Base-by-base conservation (phyloP, 257 asterid species). In the Fraxinus anomala region DNA sequence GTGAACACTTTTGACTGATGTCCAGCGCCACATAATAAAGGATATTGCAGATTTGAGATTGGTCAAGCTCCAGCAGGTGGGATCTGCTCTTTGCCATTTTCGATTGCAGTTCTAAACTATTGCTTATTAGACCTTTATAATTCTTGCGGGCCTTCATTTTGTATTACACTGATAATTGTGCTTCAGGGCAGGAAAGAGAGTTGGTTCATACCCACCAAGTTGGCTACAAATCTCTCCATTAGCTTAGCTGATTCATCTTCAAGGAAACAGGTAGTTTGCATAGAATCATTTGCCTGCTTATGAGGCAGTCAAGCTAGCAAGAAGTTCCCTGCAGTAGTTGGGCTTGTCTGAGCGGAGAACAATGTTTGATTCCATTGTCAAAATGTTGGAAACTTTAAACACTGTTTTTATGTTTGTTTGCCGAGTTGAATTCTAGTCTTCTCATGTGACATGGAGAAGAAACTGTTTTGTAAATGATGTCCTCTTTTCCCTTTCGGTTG, bases 131-230 rank as follows among this genome's bases (percentile, higher is more conserved):
- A 63, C 17, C 69, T 33, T 78, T 34, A 69, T 39, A n/a, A n/a
- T 24, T 54, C 7, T 77, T 36, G 67, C 31, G 17, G 51, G 70
- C 74, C 14, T 74, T 77, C 70, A 72, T 73, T 77, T 61, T 33
- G 73, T 63, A 31, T 59, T 74, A 26, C 70, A 33, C 74, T 82
- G 37, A 73, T 72, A 51, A 74, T 81, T 83, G 82, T 73, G 61
- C 71, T 78, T 74, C 85, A 93, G 98, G 99, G 98, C 34, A 89
- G 92, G 86, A 92, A 89, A 81, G 98, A 93, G 80, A 85, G 97
- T 83, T 96, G 99, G 99, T 96, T 93, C 70, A 93, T 93, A 82
- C 99, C 97, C 74, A 92, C 99, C 75, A 96, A 93, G 86, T 83
- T 96, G 73, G 98, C 98, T 51, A 96, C 99, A 83, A 93, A 93